Base-by-base conservation (phyloP, 768 basidiomycete species). In the Psilocybe subaeruginosa region DNA sequence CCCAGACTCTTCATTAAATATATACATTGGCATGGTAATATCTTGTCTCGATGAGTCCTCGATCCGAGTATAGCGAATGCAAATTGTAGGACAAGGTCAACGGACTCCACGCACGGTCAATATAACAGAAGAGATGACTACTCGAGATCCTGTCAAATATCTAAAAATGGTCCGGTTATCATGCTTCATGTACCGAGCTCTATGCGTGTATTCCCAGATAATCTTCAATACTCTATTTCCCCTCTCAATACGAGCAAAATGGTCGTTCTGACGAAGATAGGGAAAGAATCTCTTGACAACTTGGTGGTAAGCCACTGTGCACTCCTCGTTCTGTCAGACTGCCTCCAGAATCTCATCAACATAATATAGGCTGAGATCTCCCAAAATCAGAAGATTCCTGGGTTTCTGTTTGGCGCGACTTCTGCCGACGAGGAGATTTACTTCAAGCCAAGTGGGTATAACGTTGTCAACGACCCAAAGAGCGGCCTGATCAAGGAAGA, bases 341-440 rank as follows among this genome's bases (percentile, higher is more conserved):
- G 11, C 33, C 33, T 7, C 7, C 33, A 35, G 33, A 35, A 35
- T 23, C 2, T 23, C 23, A 35, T 35, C 33, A 35, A 11, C 23
- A 35, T 35, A 7, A 35, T 11, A 11, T 50, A 69, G 68, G 63
- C 51, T 29, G 55, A 58, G 31, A 45, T 50, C 11, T 43, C 45
- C 3, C 37, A 54, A 6, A 49, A 30, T 12, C 54, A 62, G n/a
- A 64, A 56, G 16, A 46, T 70, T 17, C 61, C 67, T 2, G 62
- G 59, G 0, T 69, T 71, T 46, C 58, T 68, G n/a, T 57, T 67
- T 37, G 70, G 67, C 3, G 63, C 58, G n/a, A 56, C 70, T 3
- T 62, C 59, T 17, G 58, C 63, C 8, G 68, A 74, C 23, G 68
- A 61, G 23, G 73, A 73, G 54, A 61, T 73, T 2, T 71, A 70